These are phyloP conservation scores for Gymnopus androsaceus DNA, from an alignment of 1,284 basidiomycete species.

Conservation along the genomic window DNA sequence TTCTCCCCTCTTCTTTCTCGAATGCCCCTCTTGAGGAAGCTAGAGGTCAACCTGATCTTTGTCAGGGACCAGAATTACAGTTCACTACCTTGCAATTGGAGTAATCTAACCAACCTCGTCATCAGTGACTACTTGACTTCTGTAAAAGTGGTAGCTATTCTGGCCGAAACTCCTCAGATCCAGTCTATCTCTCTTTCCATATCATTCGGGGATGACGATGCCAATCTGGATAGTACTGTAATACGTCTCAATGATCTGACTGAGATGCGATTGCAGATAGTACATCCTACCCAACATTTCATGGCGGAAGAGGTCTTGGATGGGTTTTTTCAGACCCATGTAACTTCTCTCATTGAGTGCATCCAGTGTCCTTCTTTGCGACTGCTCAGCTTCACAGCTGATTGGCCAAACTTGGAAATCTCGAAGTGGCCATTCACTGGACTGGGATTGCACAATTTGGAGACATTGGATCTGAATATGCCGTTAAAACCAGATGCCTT, in stretches of 20 bases:
- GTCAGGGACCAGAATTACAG: background rate
- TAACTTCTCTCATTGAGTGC: background rate
- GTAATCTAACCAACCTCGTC: background rate
- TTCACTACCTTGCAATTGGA: background rate
- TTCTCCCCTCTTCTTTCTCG: background rate
- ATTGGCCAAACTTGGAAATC: background rate
- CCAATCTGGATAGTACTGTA: slow-evolving; percentile 18
- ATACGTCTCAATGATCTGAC: slow-evolving; percentile 46
- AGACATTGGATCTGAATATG: background rate
- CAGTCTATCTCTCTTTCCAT: background rate
- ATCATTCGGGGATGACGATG: background rate
- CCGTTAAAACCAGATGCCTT: background rate
- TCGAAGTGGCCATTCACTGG: background rate
- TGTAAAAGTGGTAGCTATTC: background rate
- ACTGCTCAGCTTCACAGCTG: background rate
- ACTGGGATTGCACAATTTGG: background rate
- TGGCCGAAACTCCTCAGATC: background rate
- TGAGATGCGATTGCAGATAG: slow-evolving; percentile 45
- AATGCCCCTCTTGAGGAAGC: background rate
- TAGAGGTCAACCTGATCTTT: background rate
- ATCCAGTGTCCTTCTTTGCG: background rate
- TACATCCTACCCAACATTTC: background rate
- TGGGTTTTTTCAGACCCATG: background rate
- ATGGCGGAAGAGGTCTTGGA: background rate
- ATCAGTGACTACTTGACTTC: background rate